Evolutionary conservation across 2,329 filamentous ascomycete species (phyloP).

Genomic region (Cryphonectria carpinicola): DNA sequence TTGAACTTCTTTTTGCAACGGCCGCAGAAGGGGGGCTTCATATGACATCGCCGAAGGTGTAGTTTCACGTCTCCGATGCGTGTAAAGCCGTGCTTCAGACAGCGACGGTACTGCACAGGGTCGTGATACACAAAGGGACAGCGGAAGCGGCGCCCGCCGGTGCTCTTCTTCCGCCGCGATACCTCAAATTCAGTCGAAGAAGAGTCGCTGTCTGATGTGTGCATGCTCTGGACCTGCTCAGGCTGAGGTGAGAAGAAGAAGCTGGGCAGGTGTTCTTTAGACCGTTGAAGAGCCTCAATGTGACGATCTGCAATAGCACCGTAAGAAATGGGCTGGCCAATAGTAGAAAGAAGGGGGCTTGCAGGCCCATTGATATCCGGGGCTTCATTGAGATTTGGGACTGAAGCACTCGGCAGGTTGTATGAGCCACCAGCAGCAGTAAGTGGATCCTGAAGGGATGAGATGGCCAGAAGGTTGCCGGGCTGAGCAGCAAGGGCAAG

Average conservation of each 20-base stretch:
- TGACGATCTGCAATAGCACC: neutral
- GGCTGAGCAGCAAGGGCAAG: neutral
- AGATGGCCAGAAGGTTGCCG: neutral
- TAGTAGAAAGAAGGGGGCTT: neutral
- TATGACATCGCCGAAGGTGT: conserved; percentile 31
- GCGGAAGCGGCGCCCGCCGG: conserved; percentile 18
- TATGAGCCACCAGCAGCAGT: neutral
- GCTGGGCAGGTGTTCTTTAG: neutral
- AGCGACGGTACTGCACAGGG: conserved; percentile 20
- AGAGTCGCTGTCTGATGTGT: neutral
- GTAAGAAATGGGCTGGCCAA: neutral
- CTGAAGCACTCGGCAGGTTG: neutral
- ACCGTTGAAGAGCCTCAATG: neutral
- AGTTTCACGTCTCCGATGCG: conserved; percentile 34
- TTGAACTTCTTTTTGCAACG: conserved; percentile 29
- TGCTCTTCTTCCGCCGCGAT: neutral
- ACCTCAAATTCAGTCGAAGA: neutral
- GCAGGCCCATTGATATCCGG: neutral
- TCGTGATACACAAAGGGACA: conserved; percentile 34
- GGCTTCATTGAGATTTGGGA: neutral
- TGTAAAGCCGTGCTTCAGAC: conserved; percentile 26
- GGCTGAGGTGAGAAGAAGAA: neutral
- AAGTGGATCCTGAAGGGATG: neutral
- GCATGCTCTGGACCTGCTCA: neutral
- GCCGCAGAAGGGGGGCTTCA: conserved; percentile 24